These are phyloP conservation scores for Tricholoma terreum DNA, from an alignment of 768 basidiomycete species.

Conservation along the genomic window DNA sequence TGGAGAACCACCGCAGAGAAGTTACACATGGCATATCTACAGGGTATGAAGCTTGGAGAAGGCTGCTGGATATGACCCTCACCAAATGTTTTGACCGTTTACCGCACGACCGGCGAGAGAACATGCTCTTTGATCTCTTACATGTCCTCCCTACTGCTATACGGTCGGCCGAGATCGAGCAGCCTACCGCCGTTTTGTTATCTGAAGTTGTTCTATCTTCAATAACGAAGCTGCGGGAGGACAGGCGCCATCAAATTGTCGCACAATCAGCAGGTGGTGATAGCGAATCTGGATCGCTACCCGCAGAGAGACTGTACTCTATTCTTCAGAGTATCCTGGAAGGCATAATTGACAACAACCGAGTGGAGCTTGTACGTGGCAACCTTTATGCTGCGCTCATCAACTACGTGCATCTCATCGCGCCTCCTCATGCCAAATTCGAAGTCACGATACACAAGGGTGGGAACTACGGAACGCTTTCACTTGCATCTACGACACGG, in stretches of 20 bases:
- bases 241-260: conserved; percentile 65
- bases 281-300: conserved; percentile 63
- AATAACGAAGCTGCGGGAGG: conserved; percentile 87
- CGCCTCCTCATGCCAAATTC: conserved; percentile 28
- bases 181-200: conserved; percentile 75
- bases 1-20: conserved; percentile 86
- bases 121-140: conserved; percentile 86
- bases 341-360: conserved; percentile 71
- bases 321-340: conserved; percentile 75
- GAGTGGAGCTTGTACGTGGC: conserved; percentile 83
- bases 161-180: conserved; percentile 59
- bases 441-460: background rate
- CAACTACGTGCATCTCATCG: conserved; percentile 84
- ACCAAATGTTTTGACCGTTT: conserved; percentile 84
- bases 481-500: conserved; percentile 39
- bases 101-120: conserved; percentile 79
- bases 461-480: conserved; percentile 15
- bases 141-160: conserved; percentile 75
- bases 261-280: conserved; percentile 65
- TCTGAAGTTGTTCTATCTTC: conserved; percentile 79
- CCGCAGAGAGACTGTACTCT: conserved; percentile 73
- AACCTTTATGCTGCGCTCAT: conserved; percentile 92
- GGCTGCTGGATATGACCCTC: conserved; percentile 79
- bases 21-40: conserved; percentile 66
- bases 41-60: conserved; percentile 83